phyloP scores from a whole-genome alignment of 1,284 basidiomycete species.

The Ustilago trichophora region DNA sequence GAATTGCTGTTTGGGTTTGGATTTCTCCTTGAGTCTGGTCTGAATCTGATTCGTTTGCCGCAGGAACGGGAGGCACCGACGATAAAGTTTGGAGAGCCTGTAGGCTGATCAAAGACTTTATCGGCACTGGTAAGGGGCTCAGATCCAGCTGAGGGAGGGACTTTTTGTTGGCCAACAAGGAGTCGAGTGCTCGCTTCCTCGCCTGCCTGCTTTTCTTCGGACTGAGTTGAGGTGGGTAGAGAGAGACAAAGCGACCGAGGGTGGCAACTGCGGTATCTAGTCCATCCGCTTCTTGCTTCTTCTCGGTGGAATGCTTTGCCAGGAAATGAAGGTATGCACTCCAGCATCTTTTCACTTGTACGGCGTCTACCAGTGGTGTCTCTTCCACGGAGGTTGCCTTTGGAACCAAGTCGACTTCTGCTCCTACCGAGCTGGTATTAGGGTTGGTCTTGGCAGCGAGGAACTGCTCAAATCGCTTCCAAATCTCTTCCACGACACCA shows the following conservation, averaged over 20 bases:
- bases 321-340: slow-evolving; percentile 38
- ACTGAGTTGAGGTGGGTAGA: slow-evolving; percentile 20
- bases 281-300: no score
- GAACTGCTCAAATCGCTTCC: slow-evolving; percentile 27
- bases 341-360: slow-evolving; percentile 39
- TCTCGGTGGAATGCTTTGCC: slow-evolving; percentile 19
- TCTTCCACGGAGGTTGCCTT: neutral
- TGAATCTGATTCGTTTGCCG: no score
- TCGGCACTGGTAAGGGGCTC: slow-evolving; percentile 15
- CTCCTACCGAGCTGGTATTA: neutral
- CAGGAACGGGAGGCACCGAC: no score
- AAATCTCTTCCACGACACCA: slow-evolving; percentile 21
- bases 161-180: neutral
- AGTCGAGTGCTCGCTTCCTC: neutral
- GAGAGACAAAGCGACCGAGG: slow-evolving; percentile 3
- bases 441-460: slow-evolving; percentile 13
- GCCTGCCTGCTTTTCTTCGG: neutral
- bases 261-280: slow-evolving; percentile 11
- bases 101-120: slow-evolving; percentile 8
- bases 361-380: slow-evolving; percentile 9
- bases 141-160: slow-evolving; percentile 3
- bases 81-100: slow-evolving; percentile 1
- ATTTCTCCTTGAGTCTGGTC: no score
- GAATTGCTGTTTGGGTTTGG: no score
- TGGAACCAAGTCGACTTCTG: no score